Base-by-base conservation (phyloP, 768 basidiomycete genomes). In the Lanmaoa pseudosensibilis region DNA sequence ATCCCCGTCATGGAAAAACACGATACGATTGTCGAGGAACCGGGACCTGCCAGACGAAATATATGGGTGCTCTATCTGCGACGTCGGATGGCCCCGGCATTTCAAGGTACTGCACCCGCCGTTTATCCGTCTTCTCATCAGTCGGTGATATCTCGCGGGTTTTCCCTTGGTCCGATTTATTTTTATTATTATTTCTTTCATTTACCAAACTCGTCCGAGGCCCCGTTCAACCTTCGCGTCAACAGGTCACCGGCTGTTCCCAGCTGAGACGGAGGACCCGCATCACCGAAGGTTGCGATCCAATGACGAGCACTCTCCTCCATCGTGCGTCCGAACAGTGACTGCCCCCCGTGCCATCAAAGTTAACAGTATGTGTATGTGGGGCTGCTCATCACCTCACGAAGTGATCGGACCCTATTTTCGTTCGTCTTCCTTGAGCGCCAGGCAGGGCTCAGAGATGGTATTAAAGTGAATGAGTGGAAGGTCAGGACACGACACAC, bases 241-340 rank as follows among this genome's bases (percentile, higher is more conserved):
- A 27, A 6, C 4, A 4, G 27, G 27, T 27, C 49, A 15, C 36
- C 39, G 34, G 37, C 43, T 7, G 39, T 56, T 66, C 64, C 55
- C 63, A 63, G 50, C 53, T 37, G 19, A 39, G 10, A 13, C 64
- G 67, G 60, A 50, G 37, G 16, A 44, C 46, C 43, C 67, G 67
- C 59, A 45, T 13, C 32, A 62, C 67, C 65, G 68, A 60, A 48
- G 47, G n/a, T 32, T 46, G 66, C 62, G 67, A 55, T 27, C 23
- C 52, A 48, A 37, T 52, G 48, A 40, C 36, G n/a, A 39, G 33
- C 4, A 27, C 38, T 21, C 5, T 30, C 38, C 39, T 21, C 46
- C 33, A 50, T 38, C 39, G 27, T 46, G 27, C 30, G 46, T 39
- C 23, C 33, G 45, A 32, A 39, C 10, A 11, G 23, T n/a, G 11